A percentile compares a stretch with the other conserved stretches of the same genome.
phyloP scores from a whole-genome alignment of 768 basidiomycete species.

The Calocybe gangraenosa region DNA sequence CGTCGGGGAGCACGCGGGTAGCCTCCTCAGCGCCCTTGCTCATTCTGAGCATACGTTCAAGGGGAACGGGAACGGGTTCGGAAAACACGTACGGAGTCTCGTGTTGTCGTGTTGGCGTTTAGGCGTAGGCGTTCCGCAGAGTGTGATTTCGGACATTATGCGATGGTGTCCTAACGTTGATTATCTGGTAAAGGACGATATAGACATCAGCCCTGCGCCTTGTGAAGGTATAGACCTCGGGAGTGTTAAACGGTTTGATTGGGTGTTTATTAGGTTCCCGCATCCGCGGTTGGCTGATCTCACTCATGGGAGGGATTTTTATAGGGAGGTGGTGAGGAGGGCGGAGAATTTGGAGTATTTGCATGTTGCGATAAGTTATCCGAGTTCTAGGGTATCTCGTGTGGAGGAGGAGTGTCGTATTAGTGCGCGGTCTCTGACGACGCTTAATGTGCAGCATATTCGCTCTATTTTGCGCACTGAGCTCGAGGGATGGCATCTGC shows the following conservation, averaged over 20 bases:
- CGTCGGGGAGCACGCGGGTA: constrained; percentile 2
- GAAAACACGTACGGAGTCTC: no score
- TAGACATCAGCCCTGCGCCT: constrained; percentile 8
- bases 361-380: constrained; percentile 10
- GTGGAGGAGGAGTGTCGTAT: background rate
- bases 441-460: constrained; percentile 8
- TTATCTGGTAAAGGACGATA: constrained; percentile 11
- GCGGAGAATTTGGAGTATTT: constrained; percentile 11
- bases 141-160: background rate
- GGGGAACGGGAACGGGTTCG: no score
- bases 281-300: background rate
- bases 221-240: background rate
- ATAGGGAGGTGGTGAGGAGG: constrained; percentile 1
- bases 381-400: background rate
- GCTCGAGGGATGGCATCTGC: constrained; percentile 12
- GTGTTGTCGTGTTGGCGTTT: no score
- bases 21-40: constrained; percentile 3
- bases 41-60: no score
- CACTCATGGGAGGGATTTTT: constrained; percentile 8
- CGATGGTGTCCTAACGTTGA: constrained; percentile 11
- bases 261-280: constrained; percentile 1
- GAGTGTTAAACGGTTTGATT: constrained; percentile 11
- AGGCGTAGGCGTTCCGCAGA: no score
- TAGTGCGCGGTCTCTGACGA: constrained; percentile 5
- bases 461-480: constrained; percentile 5